Base-by-base conservation (phyloP, 2,329 filamentous ascomycete genomes). In the Aspergillus luchuensis region DNA sequence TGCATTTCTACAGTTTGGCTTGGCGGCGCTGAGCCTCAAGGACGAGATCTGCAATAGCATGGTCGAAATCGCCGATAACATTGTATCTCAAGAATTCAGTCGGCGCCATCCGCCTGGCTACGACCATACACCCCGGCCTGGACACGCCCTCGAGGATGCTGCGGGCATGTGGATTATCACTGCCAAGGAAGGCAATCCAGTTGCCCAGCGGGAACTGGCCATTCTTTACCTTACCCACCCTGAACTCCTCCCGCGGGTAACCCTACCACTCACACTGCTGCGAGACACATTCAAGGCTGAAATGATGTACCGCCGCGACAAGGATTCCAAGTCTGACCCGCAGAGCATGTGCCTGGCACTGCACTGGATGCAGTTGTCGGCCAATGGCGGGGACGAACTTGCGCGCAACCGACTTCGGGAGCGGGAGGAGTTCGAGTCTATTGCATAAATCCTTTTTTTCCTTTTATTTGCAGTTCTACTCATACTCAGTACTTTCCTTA, bases 331-430 rank as follows among this genome's bases (percentile, higher is more conserved):
- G 66, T 92, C 89, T 61, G 92, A 97, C 74, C 91, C 91, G 2
- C 89, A 89, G 57, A 87, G 92, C 45, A 95, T 98, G 91, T 97
- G 93, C 70, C 87, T 97, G 59, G 94, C 94, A 8, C 88, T 96
- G 77, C 94, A 98, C 80, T 98, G 94, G 93, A 97, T 98, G 92
- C 91, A 94, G 79, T 83, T 91, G 66, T 92, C 91, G 39, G 90
- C 91, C 68, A 85, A 85, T 57, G 92, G 92, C n/a, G 92, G 92
- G 1, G 94, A 98, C 74, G 86, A 90, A 71, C 81, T 96, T 67
- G 94, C 94, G 19, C 89, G 87, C 72, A 90, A 89, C 74, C 93
- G 94, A 77, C 79, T 97, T 75, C 85, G 89, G 65, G 91, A 96
- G 78, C 78, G 85, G 50, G 83, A 85, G 68, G 85, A 88, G 72